phyloP scores from a whole-genome alignment of 2,329 filamentous ascomycete genomes.

The Curvularia eragrostidis region DNA sequence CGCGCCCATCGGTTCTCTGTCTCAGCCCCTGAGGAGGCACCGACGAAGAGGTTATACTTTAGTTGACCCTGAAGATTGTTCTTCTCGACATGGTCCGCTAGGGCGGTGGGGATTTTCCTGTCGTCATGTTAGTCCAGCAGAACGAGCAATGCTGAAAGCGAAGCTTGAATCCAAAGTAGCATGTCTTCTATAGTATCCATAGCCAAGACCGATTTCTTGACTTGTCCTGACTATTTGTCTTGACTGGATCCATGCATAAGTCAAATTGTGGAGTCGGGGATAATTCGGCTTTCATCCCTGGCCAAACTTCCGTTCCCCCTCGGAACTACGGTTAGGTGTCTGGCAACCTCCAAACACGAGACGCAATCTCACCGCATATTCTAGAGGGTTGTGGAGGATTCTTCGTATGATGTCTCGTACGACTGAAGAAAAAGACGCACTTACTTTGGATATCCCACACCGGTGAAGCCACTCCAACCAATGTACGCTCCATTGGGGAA shows the following conservation, averaged over 20 bases:
- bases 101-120: conserved; percentile 81
- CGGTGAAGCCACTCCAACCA: conserved; percentile 91
- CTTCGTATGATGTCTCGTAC: background rate
- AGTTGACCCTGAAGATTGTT: conserved; percentile 80
- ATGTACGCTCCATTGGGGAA: conserved; percentile 88
- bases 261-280: conserved; percentile 28
- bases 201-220: background rate
- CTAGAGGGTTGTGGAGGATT: background rate
- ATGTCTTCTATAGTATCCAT: conserved; percentile 12
- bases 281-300: conserved; percentile 30
- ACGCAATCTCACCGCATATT: background rate
- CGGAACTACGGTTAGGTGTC: conserved; percentile 24
- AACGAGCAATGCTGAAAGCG: background rate
- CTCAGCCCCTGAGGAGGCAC: conserved; percentile 86
- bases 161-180: background rate
- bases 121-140: conserved; percentile 8
- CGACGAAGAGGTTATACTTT: conserved; percentile 86
- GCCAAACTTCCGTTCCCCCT: conserved; percentile 40
- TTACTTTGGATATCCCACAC: conserved; percentile 87
- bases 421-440: conserved; percentile 36
- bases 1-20: conserved; percentile 92
- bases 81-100: conserved; percentile 88
- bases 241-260: conserved; percentile 18
- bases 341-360: conserved; percentile 13
- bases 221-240: conserved; percentile 2